phyloP scores from a whole-genome alignment of 1,284 basidiomycete species.

The Trichosporon faecale region DNA sequence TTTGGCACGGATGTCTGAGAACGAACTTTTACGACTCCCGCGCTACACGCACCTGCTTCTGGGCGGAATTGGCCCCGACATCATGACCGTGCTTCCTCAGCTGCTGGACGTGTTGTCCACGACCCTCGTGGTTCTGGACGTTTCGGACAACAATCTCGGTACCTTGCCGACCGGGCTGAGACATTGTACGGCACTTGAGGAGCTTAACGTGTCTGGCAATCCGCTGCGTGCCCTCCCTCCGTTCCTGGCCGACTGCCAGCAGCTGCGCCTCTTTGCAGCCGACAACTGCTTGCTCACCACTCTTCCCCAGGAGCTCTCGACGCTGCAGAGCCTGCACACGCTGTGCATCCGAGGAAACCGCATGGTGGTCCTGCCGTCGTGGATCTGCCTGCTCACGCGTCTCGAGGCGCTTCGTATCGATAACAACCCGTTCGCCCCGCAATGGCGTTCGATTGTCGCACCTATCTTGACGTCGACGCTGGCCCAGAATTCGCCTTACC shows the following conservation, averaged over 20 bases:
- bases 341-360: conserved; percentile 84
- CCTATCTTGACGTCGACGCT: conserved; percentile 54
- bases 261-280: conserved; percentile 80
- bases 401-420: conserved; percentile 86
- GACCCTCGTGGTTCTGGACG: conserved; percentile 81
- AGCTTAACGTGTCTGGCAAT: conserved; percentile 90
- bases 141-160: conserved; percentile 78
- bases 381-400: conserved; percentile 79
- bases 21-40: conserved; percentile 46
- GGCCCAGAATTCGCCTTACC: neutral
- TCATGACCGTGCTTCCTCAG: conserved; percentile 68
- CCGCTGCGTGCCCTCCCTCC: conserved; percentile 77
- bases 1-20: conserved; percentile 25
- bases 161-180: conserved; percentile 75
- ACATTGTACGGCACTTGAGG: conserved; percentile 76
- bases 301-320: conserved; percentile 66
- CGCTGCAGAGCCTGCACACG: conserved; percentile 73
- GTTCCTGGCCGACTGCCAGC: conserved; percentile 70
- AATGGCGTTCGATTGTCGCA: conserved; percentile 83
- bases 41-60: conserved; percentile 87
- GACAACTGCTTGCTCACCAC: conserved; percentile 78
- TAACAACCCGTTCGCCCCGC: conserved; percentile 86
- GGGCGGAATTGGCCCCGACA: conserved; percentile 64
- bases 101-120: conserved; percentile 67
- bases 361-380: conserved; percentile 82